A percentile compares a stretch with the other conserved stretches of the same genome.
phyloP scores from a whole-genome alignment of 1,284 basidiomycete genomes.

The Xerocomus cyaneibrunnescens region DNA sequence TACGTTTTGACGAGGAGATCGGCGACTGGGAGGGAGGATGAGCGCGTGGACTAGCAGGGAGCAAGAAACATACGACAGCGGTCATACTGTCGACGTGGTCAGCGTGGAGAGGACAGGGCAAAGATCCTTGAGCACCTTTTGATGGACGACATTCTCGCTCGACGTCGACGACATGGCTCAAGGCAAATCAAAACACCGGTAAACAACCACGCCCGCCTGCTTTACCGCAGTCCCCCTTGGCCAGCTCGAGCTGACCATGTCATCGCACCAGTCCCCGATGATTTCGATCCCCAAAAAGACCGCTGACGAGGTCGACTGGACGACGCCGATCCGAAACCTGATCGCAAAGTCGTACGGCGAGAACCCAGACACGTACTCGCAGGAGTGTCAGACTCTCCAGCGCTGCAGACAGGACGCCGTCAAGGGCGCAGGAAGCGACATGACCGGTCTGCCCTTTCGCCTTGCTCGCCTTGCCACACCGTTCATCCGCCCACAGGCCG shows the following conservation, averaged over 20 bases:
- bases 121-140: slow-evolving; percentile 63
- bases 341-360: slow-evolving; percentile 95
- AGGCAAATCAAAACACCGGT: slow-evolving; percentile 27
- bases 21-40: slow-evolving; percentile 52
- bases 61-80: slow-evolving; percentile 74
- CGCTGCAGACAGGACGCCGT: slow-evolving; percentile 95
- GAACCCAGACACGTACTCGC: slow-evolving; percentile 81
- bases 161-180: slow-evolving; percentile 52
- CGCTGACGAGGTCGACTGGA: slow-evolving; percentile 90
- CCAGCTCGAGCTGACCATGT: slow-evolving; percentile 51
- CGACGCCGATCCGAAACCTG: slow-evolving; percentile 79
- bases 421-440: slow-evolving; percentile 90
- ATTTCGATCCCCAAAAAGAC: slow-evolving; percentile 77
- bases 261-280: slow-evolving; percentile 76
- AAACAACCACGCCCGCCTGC: slow-evolving; percentile 13
- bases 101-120: slow-evolving; percentile 1
- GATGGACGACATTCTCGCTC: slow-evolving; percentile 82
- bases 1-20: slow-evolving; percentile 79
- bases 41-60: slow-evolving; percentile 5
- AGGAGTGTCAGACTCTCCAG: slow-evolving; percentile 84
- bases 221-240: slow-evolving; percentile 13
- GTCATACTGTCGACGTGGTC: slow-evolving; percentile 65
- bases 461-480: neutral
- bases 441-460: slow-evolving; percentile 63
- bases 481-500: slow-evolving; percentile 53